Evolutionary conservation across 2,329 filamentous ascomycete genomes (phyloP).

Genomic region (Nannizziopsis barbatae): DNA sequence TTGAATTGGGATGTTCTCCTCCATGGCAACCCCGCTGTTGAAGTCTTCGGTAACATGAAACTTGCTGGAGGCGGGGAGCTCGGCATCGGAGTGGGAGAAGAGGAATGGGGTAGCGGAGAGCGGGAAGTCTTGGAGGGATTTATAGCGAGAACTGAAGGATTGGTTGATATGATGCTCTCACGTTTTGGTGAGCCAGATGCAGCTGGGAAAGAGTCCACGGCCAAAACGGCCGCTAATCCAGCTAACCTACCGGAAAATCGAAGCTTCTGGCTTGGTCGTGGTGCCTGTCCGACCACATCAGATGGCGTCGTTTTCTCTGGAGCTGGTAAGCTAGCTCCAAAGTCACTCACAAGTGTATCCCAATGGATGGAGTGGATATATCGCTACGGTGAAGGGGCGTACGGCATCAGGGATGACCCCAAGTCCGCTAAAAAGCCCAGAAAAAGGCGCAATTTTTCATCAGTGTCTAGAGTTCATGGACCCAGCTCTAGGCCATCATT

Average conservation of each 20-base stretch:
- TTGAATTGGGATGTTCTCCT: constrained; percentile 75
- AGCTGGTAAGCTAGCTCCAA: constrained; percentile 58
- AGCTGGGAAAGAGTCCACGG: constrained; percentile 14
- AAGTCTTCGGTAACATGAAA: constrained; percentile 73
- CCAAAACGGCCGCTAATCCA: constrained; percentile 20
- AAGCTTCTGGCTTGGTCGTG: constrained; percentile 61
- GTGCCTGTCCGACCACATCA: constrained; percentile 53
- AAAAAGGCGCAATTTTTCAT: constrained; percentile 15
- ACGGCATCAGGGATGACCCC: constrained; percentile 72
- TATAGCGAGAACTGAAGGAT: constrained; percentile 63
- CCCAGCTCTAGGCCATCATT: not conserved
- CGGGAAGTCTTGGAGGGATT: constrained; percentile 88
- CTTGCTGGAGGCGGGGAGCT: constrained; percentile 82
- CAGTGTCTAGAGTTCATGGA: not conserved
- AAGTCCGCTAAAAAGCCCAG: constrained; percentile 49
- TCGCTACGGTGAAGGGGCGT: constrained; percentile 69
- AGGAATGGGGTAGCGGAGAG: constrained; percentile 88
- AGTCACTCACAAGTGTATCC: constrained; percentile 60
- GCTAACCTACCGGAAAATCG: constrained; percentile 16
- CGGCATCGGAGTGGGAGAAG: constrained; percentile 87
- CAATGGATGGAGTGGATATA: constrained; percentile 87
- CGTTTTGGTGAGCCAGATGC: constrained; percentile 58
- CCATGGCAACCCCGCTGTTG: constrained; percentile 73
- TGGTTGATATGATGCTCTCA: constrained; percentile 79
- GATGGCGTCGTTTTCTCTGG: constrained; percentile 85